A percentile compares a stretch with the other conserved stretches of the same genome.
These are phyloP conservation scores for Silene noctiflora DNA, from an alignment of 179 eudicot species.

Conservation along the genomic window DNA sequence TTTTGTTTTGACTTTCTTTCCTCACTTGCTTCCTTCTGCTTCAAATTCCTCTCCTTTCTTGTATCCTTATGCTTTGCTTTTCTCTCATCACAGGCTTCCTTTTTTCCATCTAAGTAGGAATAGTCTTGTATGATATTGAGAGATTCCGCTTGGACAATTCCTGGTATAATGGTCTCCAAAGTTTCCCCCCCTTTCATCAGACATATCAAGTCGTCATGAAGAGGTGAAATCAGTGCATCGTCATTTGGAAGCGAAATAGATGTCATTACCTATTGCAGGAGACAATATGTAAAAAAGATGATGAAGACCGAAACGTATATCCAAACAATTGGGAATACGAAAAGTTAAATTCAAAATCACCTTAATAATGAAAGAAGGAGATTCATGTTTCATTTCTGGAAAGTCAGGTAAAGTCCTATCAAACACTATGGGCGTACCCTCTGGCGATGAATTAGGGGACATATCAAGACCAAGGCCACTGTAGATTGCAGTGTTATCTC, in stretches of 20 bases:
- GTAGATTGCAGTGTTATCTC: constrained; percentile 32
- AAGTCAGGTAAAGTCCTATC: constrained; percentile 23
- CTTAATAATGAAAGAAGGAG: constrained; percentile 38
- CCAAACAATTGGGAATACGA: not conserved
- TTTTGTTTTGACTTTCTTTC: constrained; percentile 21
- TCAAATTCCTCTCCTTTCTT: constrained; percentile 28
- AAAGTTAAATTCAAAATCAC: constrained; percentile 22
- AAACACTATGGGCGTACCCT: constrained; percentile 23
- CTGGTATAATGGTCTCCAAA: constrained; percentile 11
- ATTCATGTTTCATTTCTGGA: constrained; percentile 19
- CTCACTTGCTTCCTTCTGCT: constrained; percentile 17
- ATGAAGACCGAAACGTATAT: constrained; percentile 13
- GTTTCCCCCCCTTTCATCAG: constrained; percentile 16
- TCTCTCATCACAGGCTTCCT: constrained; percentile 20
- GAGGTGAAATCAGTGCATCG: constrained; percentile 28
- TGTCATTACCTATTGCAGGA: constrained; percentile 34
- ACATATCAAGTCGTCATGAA: constrained; percentile 28
- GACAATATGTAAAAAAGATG: constrained; percentile 4
- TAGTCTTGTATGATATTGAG: constrained; percentile 9
- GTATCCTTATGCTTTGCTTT: constrained; percentile 22
- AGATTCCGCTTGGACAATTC: constrained; percentile 8
- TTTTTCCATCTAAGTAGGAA: constrained; percentile 20
- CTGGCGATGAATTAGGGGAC: constrained; percentile 37
- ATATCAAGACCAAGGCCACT: constrained; percentile 40
- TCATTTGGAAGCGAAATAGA: constrained; percentile 19